phyloP scores from a whole-genome alignment of 306 rosid genomes.

The Vigna mungo region DNA sequence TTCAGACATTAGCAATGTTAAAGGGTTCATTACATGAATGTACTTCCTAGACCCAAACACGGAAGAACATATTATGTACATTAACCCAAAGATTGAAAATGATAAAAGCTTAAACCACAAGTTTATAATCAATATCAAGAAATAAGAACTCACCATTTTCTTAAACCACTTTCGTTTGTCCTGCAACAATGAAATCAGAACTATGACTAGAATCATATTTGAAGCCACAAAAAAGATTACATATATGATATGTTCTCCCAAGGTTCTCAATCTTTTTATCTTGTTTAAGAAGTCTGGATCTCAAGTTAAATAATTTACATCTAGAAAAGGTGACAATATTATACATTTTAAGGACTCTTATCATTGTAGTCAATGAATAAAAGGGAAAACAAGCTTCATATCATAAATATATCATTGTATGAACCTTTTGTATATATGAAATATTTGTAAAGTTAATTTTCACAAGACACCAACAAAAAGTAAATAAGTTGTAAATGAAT shows the following conservation, averaged over 20 bases:
- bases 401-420: constrained; percentile 12
- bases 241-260: constrained; percentile 3
- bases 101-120: constrained; percentile 11
- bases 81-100: constrained; percentile 4
- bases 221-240: constrained; percentile 15
- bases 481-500: neutral
- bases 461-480: neutral
- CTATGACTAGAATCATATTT: neutral
- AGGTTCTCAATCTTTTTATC: neutral
- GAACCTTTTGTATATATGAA: constrained; percentile 19
- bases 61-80: neutral
- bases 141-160: constrained; percentile 56
- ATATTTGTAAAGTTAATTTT: neutral
- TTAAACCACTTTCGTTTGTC: constrained; percentile 70
- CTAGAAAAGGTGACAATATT: constrained; percentile 4
- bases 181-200: constrained; percentile 54
- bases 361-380: constrained; percentile 1
- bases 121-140: constrained; percentile 25
- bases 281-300: neutral
- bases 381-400: neutral
- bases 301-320: constrained; percentile 30
- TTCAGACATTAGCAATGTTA: neutral
- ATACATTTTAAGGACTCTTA: constrained; percentile 6
- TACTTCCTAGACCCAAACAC: neutral
- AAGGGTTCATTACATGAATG: neutral